Percentiles rank a stretch among this genome's conserved stretches.
These are phyloP conservation scores for Magnolia officinalis DNA, from an alignment of 164 flowering plant species.

Conservation along the genomic window DNA sequence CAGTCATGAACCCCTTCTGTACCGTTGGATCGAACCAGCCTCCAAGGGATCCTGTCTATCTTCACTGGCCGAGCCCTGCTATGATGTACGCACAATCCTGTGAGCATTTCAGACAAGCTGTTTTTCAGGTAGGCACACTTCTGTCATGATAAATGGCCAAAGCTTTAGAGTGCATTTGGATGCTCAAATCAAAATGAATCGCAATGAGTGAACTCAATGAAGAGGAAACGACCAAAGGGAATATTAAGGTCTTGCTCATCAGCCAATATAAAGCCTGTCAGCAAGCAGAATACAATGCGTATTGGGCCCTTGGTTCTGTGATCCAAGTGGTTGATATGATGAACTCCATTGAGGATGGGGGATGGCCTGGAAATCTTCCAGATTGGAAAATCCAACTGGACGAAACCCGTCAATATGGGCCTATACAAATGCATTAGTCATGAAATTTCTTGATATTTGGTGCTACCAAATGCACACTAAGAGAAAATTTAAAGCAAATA, in stretches of 20 bases:
- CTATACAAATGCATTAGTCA: too few species aligned
- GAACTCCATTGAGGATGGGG: not conserved
- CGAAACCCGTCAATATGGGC: not conserved
- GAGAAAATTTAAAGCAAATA: not conserved
- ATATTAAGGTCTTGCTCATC: too few species aligned
- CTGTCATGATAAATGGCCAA: not conserved
- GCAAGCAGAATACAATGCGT: not conserved
- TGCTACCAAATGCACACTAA: too few species aligned
- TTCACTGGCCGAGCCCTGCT: conserved; percentile 80
- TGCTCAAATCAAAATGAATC: not conserved
- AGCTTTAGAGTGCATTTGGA: not conserved
- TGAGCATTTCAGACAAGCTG: conserved; percentile 70
- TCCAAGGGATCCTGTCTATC: conserved; percentile 53
- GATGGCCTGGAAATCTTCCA: not conserved
- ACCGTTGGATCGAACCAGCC: conserved; percentile 49
- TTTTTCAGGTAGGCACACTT: conserved; percentile 52
- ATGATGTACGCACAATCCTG: conserved; percentile 87
- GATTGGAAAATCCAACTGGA: not conserved
- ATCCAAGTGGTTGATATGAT: not conserved
- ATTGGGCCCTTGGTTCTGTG: not conserved
- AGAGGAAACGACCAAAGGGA: not conserved
- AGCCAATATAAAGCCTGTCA: too few species aligned
- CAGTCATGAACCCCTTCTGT: conserved; percentile 50
- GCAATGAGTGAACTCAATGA: not conserved
- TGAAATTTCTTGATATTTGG: too few species aligned